Evolutionary conservation across 176 grass and related monocot species (phyloP).

Genomic region (Juncus effusus): DNA sequence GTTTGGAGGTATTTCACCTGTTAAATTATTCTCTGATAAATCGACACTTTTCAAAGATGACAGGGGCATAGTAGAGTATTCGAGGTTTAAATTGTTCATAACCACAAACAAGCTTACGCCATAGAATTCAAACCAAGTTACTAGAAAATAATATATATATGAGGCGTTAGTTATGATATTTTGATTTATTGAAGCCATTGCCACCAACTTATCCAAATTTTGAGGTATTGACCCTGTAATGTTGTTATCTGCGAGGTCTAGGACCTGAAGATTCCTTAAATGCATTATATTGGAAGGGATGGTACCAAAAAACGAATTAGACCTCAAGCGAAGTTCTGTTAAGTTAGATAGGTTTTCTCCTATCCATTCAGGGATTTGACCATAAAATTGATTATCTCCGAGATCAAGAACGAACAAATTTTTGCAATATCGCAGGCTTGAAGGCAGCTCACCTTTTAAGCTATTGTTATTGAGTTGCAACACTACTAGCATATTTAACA

Average conservation of each 20-base stretch:
- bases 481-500: background rate
- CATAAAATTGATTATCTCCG: background rate
- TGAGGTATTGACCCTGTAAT: constrained; percentile 19
- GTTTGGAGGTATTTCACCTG: too few relatives aligned
- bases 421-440: constrained; percentile 4
- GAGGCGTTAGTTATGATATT: background rate
- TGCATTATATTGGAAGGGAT: constrained; percentile 32
- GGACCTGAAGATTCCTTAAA: constrained; percentile 24
- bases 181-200: background rate
- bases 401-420: constrained; percentile 17
- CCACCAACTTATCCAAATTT: constrained; percentile 19
- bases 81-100: too few relatives aligned
- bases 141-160: background rate
- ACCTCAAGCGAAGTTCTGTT: background rate
- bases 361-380: constrained; percentile 8
- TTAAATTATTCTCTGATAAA: too few relatives aligned
- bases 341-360: constrained; percentile 5
- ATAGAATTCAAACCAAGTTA: too few relatives aligned
- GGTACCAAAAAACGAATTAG: constrained; percentile 39
- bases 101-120: too few relatives aligned
- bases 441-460: constrained; percentile 32
- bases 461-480: constrained; percentile 27
- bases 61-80: too few relatives aligned
- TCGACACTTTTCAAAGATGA: too few relatives aligned
- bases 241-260: constrained; percentile 24